Evolutionary conservation across 2,329 filamentous ascomycete genomes (phyloP).

Genomic region (Endoconidiophora laricicola): DNA sequence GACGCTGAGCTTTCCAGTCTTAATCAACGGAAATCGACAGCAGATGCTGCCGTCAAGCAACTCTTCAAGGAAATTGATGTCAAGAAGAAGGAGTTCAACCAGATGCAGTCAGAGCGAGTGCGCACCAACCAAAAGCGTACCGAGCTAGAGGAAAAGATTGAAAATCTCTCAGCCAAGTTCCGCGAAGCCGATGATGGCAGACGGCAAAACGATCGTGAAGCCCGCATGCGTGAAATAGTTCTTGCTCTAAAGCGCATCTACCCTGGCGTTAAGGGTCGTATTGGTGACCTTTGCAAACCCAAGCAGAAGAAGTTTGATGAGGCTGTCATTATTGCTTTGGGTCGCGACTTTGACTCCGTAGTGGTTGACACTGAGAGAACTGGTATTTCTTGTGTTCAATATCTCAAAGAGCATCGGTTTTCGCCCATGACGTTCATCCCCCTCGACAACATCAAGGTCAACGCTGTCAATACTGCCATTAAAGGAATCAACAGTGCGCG

Average conservation of each 20-base stretch:
- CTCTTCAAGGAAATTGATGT: slow-evolving; percentile 61
- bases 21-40: slow-evolving; percentile 47
- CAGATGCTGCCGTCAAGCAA: slow-evolving; percentile 46
- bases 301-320: slow-evolving; percentile 96
- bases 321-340: slow-evolving; percentile 81
- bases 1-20: slow-evolving; percentile 55
- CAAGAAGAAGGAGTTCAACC: slow-evolving; percentile 85
- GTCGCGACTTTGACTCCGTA: slow-evolving; percentile 83
- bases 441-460: slow-evolving; percentile 92
- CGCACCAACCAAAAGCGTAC: slow-evolving; percentile 67
- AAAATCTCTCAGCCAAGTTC: slow-evolving; percentile 65
- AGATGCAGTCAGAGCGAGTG: slow-evolving; percentile 66
- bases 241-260: slow-evolving; percentile 78
- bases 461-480: slow-evolving; percentile 72
- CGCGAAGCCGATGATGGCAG: slow-evolving; percentile 70
- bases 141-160: slow-evolving; percentile 82
- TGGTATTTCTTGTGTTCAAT: slow-evolving; percentile 83
- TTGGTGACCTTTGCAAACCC: slow-evolving; percentile 83
- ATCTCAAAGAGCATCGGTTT: slow-evolving; percentile 77
- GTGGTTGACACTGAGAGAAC: slow-evolving; percentile 92
- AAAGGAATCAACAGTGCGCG: slow-evolving; percentile 78
- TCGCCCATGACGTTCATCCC: slow-evolving; percentile 89
- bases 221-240: slow-evolving; percentile 65
- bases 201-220: slow-evolving; percentile 70
- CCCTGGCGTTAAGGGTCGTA: slow-evolving; percentile 75